Percentiles rank a stretch among this genome's conserved stretches.
phyloP scores from a whole-genome alignment of 2,329 filamentous ascomycete species.

The Ciborinia camelliae region DNA sequence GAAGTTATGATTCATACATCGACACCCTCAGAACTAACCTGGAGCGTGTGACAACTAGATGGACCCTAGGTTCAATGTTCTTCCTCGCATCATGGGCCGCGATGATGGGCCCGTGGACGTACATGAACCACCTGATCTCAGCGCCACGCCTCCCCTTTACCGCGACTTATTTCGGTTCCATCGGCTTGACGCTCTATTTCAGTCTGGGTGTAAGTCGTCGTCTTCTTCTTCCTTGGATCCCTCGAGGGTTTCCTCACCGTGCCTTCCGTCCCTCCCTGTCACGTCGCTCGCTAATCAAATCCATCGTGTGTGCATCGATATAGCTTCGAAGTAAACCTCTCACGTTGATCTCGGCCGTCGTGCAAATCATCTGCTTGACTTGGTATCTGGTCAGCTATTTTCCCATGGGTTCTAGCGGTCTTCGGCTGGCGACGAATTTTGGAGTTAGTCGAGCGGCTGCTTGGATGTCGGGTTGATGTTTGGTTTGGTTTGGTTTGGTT shows the following conservation, averaged over 20 bases:
- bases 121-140: slow-evolving; percentile 80
- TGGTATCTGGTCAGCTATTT: slow-evolving; percentile 99
- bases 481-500: no score
- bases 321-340: slow-evolving; percentile 84
- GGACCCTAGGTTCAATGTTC: slow-evolving; percentile 86
- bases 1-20: slow-evolving; percentile 25
- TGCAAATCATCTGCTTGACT: slow-evolving; percentile 76
- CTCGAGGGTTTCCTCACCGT: neutral
- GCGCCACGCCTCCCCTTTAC: slow-evolving; percentile 86
- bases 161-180: slow-evolving; percentile 90
- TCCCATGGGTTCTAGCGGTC: slow-evolving; percentile 87
- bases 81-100: slow-evolving; percentile 92
- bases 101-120: slow-evolving; percentile 85
- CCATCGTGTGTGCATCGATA: slow-evolving; percentile 23
- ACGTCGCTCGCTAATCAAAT: slow-evolving; percentile 27
- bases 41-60: slow-evolving; percentile 55
- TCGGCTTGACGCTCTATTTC: slow-evolving; percentile 85
- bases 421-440: slow-evolving; percentile 82
- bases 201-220: slow-evolving; percentile 84
- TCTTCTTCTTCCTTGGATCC: no score
- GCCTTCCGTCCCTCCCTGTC: no score
- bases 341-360: slow-evolving; percentile 77
- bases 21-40: slow-evolving; percentile 29
- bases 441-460: slow-evolving; percentile 79
- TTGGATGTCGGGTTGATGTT: slow-evolving; percentile 86